These are phyloP conservation scores for Xerocomus spinulosus DNA, from an alignment of 768 basidiomycete genomes.

Conservation along the genomic window DNA sequence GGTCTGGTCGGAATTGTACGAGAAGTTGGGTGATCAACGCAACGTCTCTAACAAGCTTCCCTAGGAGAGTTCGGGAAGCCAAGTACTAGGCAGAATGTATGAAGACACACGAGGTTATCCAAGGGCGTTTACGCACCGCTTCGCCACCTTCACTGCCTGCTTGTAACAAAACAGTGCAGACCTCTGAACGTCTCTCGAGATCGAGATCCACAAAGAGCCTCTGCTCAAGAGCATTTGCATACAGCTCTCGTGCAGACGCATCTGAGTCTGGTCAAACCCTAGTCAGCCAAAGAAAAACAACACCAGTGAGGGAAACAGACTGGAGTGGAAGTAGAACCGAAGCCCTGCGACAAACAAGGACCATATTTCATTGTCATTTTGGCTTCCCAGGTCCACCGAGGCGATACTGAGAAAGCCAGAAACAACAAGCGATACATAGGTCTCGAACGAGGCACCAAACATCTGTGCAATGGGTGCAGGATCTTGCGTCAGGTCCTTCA, in stretches of 20 bases:
- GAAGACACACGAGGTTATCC: neutral
- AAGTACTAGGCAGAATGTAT: conserved; percentile 33
- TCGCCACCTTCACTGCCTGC: conserved; percentile 45
- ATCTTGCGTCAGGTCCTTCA: conserved; percentile 38
- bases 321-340: conserved; percentile 41
- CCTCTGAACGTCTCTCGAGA: conserved; percentile 48
- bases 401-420: conserved; percentile 51
- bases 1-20: conserved; percentile 42
- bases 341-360: conserved; percentile 42
- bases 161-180: conserved; percentile 55
- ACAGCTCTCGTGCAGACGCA: conserved; percentile 34
- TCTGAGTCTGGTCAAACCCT: conserved; percentile 35
- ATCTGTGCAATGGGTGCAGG: conserved; percentile 26
- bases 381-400: conserved; percentile 42
- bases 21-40: conserved; percentile 52
- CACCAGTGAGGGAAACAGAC: conserved; percentile 31
- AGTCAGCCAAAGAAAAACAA: neutral
- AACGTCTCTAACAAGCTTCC: conserved; percentile 45
- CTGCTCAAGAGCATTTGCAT: conserved; percentile 44
- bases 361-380: conserved; percentile 44
- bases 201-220: conserved; percentile 55
- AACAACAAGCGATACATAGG: conserved; percentile 32
- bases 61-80: conserved; percentile 47
- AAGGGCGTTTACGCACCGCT: conserved; percentile 36
- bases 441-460: conserved; percentile 37